phyloP scores from a whole-genome alignment of 352 stramenopile genomes.

The Pythium aquatile region DNA sequence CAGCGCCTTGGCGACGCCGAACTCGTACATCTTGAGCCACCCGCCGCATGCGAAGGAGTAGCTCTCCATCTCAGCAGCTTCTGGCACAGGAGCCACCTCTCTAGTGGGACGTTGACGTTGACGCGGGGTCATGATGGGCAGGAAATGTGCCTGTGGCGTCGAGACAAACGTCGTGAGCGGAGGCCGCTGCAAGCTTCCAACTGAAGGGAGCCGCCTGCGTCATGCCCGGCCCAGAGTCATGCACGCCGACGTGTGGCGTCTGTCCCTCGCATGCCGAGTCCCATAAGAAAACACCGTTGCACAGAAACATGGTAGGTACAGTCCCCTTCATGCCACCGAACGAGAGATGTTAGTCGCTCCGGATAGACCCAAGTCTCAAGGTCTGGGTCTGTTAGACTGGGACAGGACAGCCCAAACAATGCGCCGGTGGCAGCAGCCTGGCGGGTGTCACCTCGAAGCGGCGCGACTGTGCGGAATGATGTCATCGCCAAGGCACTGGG shows the following conservation, averaged over 20 bases:
- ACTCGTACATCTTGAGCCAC: constrained; percentile 89
- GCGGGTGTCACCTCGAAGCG: background rate
- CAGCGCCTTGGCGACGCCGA: constrained; percentile 83
- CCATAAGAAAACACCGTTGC: background rate
- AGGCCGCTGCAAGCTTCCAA: background rate
- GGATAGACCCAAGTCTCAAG: background rate
- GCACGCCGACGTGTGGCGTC: background rate
- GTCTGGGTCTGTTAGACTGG: background rate
- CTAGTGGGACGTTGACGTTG: background rate
- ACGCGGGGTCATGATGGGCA: background rate
- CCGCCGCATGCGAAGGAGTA: constrained; percentile 87
- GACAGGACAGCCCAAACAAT: background rate
- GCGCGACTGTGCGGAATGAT: constrained; percentile 13
- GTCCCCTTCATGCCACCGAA: constrained; percentile 18
- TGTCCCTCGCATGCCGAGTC: background rate
- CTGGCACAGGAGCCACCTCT: background rate
- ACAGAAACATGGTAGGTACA: background rate
- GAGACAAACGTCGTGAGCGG: background rate
- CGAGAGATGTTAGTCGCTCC: background rate
- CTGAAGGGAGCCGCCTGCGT: background rate
- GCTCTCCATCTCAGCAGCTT: constrained; percentile 28
- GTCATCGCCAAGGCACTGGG: constrained; percentile 15
- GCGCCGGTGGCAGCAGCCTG: constrained; percentile 10
- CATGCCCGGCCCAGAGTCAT: background rate
- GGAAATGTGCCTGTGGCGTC: background rate